Evolutionary conservation across 2,329 filamentous ascomycete species (phyloP).

Genomic region (Herpotrichia juniperi): DNA sequence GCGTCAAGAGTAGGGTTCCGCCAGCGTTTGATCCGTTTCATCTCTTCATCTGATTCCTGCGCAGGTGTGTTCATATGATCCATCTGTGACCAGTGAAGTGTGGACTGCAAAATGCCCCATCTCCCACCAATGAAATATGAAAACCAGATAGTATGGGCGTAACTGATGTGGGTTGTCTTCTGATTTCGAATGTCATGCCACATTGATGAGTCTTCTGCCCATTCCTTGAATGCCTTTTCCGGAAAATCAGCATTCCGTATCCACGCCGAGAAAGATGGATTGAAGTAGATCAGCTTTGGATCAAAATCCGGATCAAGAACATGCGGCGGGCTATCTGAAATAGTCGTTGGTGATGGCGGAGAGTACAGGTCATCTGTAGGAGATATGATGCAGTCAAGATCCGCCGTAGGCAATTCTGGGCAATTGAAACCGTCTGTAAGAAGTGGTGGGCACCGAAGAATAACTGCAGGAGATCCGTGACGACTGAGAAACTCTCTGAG

Average conservation of each 20-base stretch:
- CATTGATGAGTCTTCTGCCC: constrained; percentile 1
- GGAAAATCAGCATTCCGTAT: background rate
- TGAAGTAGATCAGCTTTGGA: background rate
- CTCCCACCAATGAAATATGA: background rate
- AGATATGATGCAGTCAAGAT: background rate
- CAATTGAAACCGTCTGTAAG: background rate
- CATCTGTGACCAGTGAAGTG: background rate
- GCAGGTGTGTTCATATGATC: background rate
- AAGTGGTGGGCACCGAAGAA: background rate
- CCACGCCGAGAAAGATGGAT: constrained; percentile 1
- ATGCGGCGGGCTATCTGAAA: background rate
- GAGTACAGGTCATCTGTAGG: background rate
- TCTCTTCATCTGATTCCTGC: background rate
- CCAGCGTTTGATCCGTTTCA: constrained; percentile 1
- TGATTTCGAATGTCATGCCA: background rate
- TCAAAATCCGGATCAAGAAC: background rate
- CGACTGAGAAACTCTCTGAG: constrained; percentile 1
- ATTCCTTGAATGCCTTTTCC: background rate
- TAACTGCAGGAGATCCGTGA: constrained; percentile 1
- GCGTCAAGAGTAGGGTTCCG: background rate
- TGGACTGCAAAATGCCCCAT: constrained; percentile 3
- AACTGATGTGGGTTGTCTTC: background rate
- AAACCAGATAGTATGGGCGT: background rate
- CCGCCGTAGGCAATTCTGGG: background rate
- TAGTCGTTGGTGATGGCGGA: background rate